Conservation (phyloP, 2,329 filamentous ascomycete species). For the Monosporascus ibericus region DNA sequence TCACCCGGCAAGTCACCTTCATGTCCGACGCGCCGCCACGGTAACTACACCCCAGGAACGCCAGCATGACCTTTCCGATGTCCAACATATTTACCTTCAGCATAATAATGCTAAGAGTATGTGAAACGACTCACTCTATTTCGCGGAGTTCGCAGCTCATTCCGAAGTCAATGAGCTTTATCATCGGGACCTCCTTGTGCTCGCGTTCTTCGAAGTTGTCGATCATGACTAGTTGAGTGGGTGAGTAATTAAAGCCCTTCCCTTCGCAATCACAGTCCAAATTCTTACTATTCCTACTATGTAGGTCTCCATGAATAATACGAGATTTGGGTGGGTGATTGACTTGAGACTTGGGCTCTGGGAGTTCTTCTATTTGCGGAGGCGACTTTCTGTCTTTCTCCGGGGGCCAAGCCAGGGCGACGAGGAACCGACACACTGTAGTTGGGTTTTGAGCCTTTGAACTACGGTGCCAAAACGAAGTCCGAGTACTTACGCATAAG, state of each 20-base stretch:
- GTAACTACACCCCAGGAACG: constrained; percentile 10
- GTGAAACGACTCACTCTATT: constrained; percentile 3
- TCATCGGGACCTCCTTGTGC: constrained; percentile 8
- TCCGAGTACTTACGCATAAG: constrained; percentile 9
- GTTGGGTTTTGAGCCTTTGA: neutral
- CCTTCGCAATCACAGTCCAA: neutral
- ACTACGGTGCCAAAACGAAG: neutral
- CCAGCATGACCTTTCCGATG: constrained; percentile 11
- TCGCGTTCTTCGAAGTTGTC: constrained; percentile 9
- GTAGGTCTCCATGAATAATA: constrained; percentile 14
- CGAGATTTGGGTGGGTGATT: constrained; percentile 5
- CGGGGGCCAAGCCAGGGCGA: constrained; percentile 14
- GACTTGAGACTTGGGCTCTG: constrained; percentile 1
- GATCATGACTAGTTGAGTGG: constrained; percentile 13
- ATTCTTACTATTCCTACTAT: constrained; percentile 13
- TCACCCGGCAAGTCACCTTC: constrained; percentile 3
- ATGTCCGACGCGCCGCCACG: constrained; percentile 6
- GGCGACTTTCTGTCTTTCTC: neutral
- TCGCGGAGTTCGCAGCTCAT: constrained; percentile 2
- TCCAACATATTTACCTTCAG: constrained; percentile 8
- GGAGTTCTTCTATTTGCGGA: constrained; percentile 6
- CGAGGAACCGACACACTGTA: constrained; percentile 15
- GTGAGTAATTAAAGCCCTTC: neutral
- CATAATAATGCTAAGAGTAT: neutral
- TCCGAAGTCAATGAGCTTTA: constrained; percentile 18